These are phyloP conservation scores for Cucurbita pepo DNA, from an alignment of 306 rosid genomes.

Conservation along the genomic window DNA sequence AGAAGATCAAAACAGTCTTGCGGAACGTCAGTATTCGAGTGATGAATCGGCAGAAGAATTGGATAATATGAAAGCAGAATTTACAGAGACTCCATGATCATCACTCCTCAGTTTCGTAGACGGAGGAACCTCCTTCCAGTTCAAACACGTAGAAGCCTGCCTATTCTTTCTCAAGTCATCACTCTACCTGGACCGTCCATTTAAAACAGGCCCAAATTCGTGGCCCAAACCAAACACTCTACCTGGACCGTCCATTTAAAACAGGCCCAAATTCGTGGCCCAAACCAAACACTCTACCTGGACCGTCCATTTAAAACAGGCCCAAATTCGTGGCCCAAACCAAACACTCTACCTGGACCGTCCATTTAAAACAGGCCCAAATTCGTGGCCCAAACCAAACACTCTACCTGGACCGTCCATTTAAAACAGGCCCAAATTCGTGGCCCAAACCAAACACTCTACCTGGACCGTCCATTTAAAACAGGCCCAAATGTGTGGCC, in stretches of 20 bases:
- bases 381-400: too few relatives aligned
- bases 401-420: not conserved
- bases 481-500: not conserved
- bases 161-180: not conserved
- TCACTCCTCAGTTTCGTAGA: not conserved
- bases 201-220: not conserved
- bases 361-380: not conserved
- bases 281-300: not conserved
- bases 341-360: not conserved
- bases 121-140: not conserved
- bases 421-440: not conserved
- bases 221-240: not conserved
- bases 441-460: not conserved
- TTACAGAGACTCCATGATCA: not conserved
- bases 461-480: not conserved
- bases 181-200: not conserved
- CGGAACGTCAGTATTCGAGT: not conserved
- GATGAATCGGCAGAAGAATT: not conserved
- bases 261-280: not conserved
- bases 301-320: not conserved
- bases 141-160: not conserved
- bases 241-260: not conserved
- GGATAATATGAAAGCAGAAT: not conserved
- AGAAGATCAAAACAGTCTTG: not conserved
- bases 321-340: not conserved